Evolutionary conservation across 2,329 filamentous ascomycete genomes (phyloP), one percentile per base, ranked within the genome.

Genomic region (Exophiala alcalophila): DNA sequence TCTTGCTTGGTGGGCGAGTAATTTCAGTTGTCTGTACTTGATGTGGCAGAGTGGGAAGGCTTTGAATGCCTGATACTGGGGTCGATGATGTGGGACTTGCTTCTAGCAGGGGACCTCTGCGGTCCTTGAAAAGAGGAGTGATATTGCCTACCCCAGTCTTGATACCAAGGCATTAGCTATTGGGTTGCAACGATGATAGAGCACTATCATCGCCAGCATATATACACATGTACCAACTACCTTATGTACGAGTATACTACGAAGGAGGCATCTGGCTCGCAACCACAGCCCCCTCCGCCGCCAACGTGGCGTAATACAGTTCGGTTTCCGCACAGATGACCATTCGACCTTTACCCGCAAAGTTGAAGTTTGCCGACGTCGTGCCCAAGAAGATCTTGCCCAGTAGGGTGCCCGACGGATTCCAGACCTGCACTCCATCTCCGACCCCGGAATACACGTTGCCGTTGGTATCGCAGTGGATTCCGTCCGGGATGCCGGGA

Each of bases 391-490:
- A 73, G 31, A 83, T 76, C 62, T 82, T 83, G 3, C 72, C 65
- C 52, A 84, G 69, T 12, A 76, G 53, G 3, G 57, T 65, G 1
- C 75, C 76, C 0, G 65, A 65, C 0, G 66, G 57, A 42, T 65
- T 69, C 73, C 74, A 80, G 6, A 79, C 66, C 44, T 77, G 68
- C 14, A 79, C 61, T 0, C 76, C 76, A 54, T 78, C 75, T 0
- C 71, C 72, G 46, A 72, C 76, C 0, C 71, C 74, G 18, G 69
- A 67, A 59, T 76, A 80, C 1, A 80, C 69, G 55, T 79, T 78
- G 2, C 76, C 76, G 3, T 69, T 52, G 1, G 64, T 65, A 52
- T 80, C 76, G 27, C 69, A 67, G 49, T 75, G 73, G 47, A 77
- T 62, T 6, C 63, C 64, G 39, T 65, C 63, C 3, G 76, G 73